These are phyloP conservation scores for Grigorovia humatica DNA, from an alignment of 805 yeast species.

Conservation along the genomic window DNA sequence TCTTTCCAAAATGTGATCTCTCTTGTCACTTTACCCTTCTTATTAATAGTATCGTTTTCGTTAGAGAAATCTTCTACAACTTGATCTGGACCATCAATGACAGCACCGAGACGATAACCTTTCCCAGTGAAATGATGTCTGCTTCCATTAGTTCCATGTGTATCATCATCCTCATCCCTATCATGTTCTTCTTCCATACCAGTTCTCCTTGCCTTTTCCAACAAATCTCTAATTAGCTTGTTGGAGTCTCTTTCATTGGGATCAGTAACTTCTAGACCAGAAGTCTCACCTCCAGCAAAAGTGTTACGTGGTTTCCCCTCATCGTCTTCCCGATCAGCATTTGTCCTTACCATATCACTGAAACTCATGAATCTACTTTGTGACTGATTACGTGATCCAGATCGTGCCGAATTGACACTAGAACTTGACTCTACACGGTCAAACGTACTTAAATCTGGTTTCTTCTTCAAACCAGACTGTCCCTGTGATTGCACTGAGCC, in stretches of 20 bases:
- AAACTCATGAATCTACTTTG: conserved; percentile 29
- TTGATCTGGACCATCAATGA: conserved; percentile 25
- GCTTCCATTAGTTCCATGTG: conserved; percentile 18
- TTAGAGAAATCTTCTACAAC: conserved; percentile 28
- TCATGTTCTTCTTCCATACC: conserved; percentile 32
- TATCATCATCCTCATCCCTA: conserved; percentile 7
- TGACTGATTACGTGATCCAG: not conserved
- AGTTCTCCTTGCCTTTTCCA: conserved; percentile 58
- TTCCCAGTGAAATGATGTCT: conserved; percentile 29
- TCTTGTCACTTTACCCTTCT: conserved; percentile 48
- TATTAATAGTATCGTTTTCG: conserved; percentile 20
- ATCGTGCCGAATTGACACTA: not conserved
- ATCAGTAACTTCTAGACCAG: conserved; percentile 71
- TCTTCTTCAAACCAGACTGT: not conserved
- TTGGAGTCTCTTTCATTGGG: conserved; percentile 38
- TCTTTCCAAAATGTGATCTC: conserved; percentile 92
- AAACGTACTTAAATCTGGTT: not conserved
- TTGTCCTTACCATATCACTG: conserved; percentile 29
- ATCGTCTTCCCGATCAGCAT: conserved; percentile 33
- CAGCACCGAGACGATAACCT: conserved; percentile 35
- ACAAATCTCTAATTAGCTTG: conserved; percentile 41
- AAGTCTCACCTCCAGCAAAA: conserved; percentile 60
- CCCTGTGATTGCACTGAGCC: not conserved
- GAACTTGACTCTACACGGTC: not conserved
- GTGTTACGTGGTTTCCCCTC: conserved; percentile 53